phyloP scores from a whole-genome alignment of 805 yeast species.

The Yarrowia keelungensis region DNA sequence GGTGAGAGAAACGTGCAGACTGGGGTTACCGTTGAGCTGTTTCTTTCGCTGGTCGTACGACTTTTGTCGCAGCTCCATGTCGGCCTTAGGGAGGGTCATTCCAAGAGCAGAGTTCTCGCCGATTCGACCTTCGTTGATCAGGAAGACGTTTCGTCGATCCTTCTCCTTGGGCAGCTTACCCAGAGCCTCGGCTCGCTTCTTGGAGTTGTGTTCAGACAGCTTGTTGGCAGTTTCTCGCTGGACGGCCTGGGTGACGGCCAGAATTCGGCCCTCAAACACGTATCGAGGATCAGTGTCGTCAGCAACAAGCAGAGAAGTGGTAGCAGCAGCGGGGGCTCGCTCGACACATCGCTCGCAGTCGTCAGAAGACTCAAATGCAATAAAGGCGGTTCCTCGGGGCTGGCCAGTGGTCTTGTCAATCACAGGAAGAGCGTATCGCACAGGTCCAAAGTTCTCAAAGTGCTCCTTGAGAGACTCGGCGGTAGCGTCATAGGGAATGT shows the following conservation, averaged over 20 bases:
- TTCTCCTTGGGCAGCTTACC: slow-evolving; percentile 82
- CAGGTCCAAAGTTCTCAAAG: slow-evolving; percentile 82
- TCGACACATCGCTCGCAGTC: slow-evolving; percentile 72
- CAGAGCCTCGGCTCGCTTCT: slow-evolving; percentile 71
- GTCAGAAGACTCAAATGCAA: slow-evolving; percentile 72
- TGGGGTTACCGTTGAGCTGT: slow-evolving; percentile 88
- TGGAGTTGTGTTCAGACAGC: slow-evolving; percentile 75
- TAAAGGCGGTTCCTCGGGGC: slow-evolving; percentile 95
- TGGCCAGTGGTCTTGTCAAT: slow-evolving; percentile 82
- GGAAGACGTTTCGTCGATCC: slow-evolving; percentile 83
- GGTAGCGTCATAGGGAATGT: slow-evolving; percentile 94
- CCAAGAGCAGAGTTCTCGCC: slow-evolving; percentile 82
- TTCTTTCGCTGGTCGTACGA: slow-evolving; percentile 85
- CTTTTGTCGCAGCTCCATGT: slow-evolving; percentile 85
- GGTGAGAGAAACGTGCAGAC: slow-evolving; percentile 90
- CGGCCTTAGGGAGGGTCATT: slow-evolving; percentile 67
- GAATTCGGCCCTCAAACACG: slow-evolving; percentile 89
- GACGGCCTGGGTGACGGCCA: slow-evolving; percentile 84
- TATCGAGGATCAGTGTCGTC: slow-evolving; percentile 89
- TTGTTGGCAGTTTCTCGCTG: slow-evolving; percentile 81
- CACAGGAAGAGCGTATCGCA: slow-evolving; percentile 93
- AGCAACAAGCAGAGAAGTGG: slow-evolving; percentile 75
- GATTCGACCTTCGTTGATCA: slow-evolving; percentile 93
- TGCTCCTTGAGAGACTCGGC: slow-evolving; percentile 78
- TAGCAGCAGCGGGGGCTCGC: slow-evolving; percentile 74